Percentiles rank a stretch among this genome's conserved stretches.
Evolutionary conservation across 2,329 filamentous ascomycete species (phyloP).

Genomic region (Trichoderma brevicompactum): DNA sequence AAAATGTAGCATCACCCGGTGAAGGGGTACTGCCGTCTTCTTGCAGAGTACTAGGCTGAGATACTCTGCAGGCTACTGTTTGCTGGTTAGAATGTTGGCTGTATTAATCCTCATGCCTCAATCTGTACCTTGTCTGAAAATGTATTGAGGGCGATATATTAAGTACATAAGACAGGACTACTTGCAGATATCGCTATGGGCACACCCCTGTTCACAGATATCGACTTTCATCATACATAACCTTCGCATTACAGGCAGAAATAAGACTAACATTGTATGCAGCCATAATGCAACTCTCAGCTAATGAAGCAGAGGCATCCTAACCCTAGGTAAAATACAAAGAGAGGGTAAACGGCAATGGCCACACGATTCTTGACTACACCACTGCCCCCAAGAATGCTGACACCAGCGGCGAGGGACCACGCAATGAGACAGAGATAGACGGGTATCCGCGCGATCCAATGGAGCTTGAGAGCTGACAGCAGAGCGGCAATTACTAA

Average conservation of each 20-base stretch:
- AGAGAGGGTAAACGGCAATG: slow-evolving; percentile 90
- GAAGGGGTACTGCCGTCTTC: too few relatives aligned
- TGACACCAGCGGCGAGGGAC: slow-evolving; percentile 94
- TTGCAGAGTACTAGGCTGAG: too few relatives aligned
- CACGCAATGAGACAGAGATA: slow-evolving; percentile 87
- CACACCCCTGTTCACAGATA: neutral
- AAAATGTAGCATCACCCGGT: too few relatives aligned
- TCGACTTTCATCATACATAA: neutral
- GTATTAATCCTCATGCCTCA: too few relatives aligned
- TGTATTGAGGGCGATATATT: neutral
- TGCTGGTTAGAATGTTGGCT: too few relatives aligned
- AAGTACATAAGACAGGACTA: neutral
- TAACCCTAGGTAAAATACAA: slow-evolving; percentile 92
- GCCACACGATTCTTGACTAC: slow-evolving; percentile 94
- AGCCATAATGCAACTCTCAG: slow-evolving; percentile 48
- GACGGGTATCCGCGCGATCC: slow-evolving; percentile 83
- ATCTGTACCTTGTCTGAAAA: neutral
- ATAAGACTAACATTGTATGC: neutral
- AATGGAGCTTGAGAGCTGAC: slow-evolving; percentile 78
- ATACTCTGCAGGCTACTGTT: too few relatives aligned
- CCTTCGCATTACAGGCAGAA: neutral
- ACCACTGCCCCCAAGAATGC: slow-evolving; percentile 92
- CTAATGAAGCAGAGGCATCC: slow-evolving; percentile 98
- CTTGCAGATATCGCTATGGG: neutral
- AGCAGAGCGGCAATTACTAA: slow-evolving; percentile 90